phyloP scores from a whole-genome alignment of 768 basidiomycete genomes.

The Pholiota molesta region DNA sequence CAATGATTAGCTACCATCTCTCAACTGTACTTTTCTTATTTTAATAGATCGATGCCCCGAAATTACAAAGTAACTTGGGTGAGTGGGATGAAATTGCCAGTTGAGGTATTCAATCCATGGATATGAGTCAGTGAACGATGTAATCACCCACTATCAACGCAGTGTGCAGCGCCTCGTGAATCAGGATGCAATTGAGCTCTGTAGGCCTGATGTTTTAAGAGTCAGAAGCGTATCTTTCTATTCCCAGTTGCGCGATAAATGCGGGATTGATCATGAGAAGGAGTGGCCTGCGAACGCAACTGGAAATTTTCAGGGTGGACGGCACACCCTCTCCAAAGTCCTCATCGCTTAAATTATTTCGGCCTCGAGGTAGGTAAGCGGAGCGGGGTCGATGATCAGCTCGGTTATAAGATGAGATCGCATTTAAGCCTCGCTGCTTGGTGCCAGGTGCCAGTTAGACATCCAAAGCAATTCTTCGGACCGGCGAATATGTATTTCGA shows the following conservation, averaged over 20 bases:
- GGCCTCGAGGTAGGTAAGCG: background rate
- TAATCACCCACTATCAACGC: background rate
- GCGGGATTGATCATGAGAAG: background rate
- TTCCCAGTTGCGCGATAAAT: background rate
- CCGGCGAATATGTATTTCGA: background rate
- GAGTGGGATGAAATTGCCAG: background rate
- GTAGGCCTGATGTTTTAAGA: background rate
- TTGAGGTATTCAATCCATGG: background rate
- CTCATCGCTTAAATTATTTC: background rate
- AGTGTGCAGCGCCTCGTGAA: background rate
- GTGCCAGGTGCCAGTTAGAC: background rate
- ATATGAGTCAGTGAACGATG: background rate
- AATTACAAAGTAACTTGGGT: background rate
- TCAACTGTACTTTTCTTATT: no score
- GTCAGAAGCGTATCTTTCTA: background rate
- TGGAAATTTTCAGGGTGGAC: background rate
- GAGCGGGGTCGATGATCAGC: background rate
- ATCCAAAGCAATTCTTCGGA: background rate
- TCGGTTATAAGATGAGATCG: background rate
- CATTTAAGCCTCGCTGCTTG: background rate
- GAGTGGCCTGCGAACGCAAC: background rate
- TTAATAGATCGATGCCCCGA: no score
- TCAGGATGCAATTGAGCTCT: background rate
- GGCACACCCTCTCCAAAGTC: background rate
- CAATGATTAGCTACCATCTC: background rate